phyloP scores from a whole-genome alignment of 2,329 filamentous ascomycete species.

The Colletotrichum horii region DNA sequence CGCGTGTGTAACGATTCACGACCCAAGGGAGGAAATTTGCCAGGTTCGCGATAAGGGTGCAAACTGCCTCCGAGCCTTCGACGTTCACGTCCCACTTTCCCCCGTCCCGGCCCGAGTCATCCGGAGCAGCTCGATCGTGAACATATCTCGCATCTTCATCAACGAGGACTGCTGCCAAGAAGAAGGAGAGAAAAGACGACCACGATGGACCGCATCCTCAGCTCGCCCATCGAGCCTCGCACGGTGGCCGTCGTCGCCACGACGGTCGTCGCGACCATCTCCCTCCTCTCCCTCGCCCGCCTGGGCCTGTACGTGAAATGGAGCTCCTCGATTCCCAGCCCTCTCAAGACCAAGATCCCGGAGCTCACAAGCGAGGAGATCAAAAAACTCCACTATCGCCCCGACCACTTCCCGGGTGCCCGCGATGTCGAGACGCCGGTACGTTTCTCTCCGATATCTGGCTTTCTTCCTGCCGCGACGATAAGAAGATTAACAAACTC shows the following conservation, averaged over 20 bases:
- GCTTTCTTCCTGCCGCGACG: background rate
- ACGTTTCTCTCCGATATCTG: constrained; percentile 26
- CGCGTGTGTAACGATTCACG: background rate
- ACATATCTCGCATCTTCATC: background rate
- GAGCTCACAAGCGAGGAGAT: constrained; percentile 39
- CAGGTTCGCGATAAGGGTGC: background rate
- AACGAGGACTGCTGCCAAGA: background rate
- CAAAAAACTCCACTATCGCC: constrained; percentile 59
- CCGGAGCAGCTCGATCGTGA: background rate
- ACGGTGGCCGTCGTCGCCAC: constrained; percentile 40
- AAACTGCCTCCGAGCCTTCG: background rate
- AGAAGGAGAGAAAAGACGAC: background rate
- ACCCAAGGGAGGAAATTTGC: background rate
- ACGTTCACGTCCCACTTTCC: background rate
- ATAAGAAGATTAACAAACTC: background rate
- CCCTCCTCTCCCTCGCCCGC: constrained; percentile 39
- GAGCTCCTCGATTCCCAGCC: constrained; percentile 46
- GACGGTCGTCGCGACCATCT: constrained; percentile 46
- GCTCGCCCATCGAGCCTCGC: constrained; percentile 26
- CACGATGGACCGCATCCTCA: constrained; percentile 33
- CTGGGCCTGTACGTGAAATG: constrained; percentile 44
- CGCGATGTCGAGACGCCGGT: constrained; percentile 75
- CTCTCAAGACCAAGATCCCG: constrained; percentile 46
- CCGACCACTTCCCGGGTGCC: constrained; percentile 72
- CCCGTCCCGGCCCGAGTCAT: background rate